Evolutionary conservation across 495 filamentous ascomycete species (phyloP).

Genomic region (Neurospora sp.): DNA sequence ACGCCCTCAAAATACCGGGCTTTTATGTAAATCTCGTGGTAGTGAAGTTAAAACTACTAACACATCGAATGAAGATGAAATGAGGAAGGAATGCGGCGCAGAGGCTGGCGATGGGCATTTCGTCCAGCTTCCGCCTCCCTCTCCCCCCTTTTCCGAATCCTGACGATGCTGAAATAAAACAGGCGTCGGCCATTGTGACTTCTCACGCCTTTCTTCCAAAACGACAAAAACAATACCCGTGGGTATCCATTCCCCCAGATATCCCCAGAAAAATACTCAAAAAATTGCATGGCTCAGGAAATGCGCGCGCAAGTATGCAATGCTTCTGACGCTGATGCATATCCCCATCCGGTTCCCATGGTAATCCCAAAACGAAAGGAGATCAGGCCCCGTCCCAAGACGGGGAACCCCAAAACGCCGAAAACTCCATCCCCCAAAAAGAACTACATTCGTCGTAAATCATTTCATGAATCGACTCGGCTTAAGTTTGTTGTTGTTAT

Average conservation of each 20-base stretch:
- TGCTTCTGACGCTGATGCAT: neutral
- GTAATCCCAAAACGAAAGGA: neutral
- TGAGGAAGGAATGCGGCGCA: neutral
- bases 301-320: neutral
- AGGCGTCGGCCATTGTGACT: neutral
- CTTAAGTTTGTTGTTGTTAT: neutral
- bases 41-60: neutral
- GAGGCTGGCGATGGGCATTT: neutral
- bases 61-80: neutral
- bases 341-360: neutral
- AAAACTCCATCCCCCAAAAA: neutral
- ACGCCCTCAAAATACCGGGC: neutral
- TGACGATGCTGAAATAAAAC: neutral
- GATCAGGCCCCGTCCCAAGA: neutral
- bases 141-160: neutral
- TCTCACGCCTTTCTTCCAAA: neutral
- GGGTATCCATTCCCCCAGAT: neutral
- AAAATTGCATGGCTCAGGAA: neutral
- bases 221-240: neutral
- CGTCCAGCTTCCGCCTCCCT: neutral
- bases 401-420: neutral
- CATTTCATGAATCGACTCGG: neutral
- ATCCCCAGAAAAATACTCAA: neutral
- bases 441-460: neutral
- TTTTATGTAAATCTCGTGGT: fast-evolving